Evolutionary conservation across 78 protist species (phyloP).

Genomic region (Dictyostelium firmibasis): DNA sequence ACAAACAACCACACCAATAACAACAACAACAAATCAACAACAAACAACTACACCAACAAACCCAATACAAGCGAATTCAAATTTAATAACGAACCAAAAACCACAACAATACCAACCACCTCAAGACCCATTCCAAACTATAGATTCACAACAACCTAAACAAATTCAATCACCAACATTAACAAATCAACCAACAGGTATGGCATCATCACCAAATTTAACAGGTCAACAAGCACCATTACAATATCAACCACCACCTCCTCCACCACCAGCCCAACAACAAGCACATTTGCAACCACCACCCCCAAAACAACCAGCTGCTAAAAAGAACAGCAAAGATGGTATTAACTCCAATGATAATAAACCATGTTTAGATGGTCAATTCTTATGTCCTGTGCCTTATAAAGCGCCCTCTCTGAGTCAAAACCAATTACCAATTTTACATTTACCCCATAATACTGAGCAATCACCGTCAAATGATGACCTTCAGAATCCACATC

Average conservation of each 20-base stretch:
- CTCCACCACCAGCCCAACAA: neutral
- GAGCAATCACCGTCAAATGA: neutral
- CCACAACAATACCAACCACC: slow-evolving; percentile 19
- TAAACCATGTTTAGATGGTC: slow-evolving; percentile 22
- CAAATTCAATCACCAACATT: neutral
- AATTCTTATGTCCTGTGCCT: slow-evolving; percentile 40
- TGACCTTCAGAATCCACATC: neutral
- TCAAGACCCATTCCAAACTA: neutral
- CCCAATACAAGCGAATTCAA: neutral
- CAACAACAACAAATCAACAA: neutral
- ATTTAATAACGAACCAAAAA: neutral
- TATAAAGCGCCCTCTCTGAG: slow-evolving; percentile 70
- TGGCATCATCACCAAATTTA: neutral
- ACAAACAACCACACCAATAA: neutral
- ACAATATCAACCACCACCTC: slow-evolving; percentile 8
- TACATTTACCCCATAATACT: neutral
- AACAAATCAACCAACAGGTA: neutral
- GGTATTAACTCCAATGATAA: neutral
- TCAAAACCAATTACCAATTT: slow-evolving; percentile 13
- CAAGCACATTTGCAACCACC: neutral
- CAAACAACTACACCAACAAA: neutral
- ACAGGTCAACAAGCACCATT: neutral
- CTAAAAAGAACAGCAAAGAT: neutral
- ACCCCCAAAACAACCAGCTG: neutral
- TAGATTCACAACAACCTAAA: neutral